Conservation (phyloP, 129 eudicot genomes). For the Ambrosia artemisiifolia region DNA sequence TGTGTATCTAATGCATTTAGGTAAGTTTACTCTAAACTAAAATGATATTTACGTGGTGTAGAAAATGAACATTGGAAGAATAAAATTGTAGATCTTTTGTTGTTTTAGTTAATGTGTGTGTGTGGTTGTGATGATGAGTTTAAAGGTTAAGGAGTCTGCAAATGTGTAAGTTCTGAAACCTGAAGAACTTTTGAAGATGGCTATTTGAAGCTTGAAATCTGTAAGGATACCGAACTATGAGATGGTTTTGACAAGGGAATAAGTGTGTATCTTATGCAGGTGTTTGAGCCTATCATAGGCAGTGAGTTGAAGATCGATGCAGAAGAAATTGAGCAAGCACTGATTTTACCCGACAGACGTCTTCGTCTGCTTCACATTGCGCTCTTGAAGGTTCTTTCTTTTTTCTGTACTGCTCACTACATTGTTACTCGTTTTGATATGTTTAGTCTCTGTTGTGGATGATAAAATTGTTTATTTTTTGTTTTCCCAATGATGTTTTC, state of each 20-base stretch:
- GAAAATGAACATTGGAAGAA: background rate
- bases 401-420: background rate
- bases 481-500: background rate
- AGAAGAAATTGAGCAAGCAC: slow-evolving; percentile 73
- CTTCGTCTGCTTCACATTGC: slow-evolving; percentile 64
- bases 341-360: slow-evolving; percentile 52
- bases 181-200: too few relatives aligned
- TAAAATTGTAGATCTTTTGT: background rate
- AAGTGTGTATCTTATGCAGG: slow-evolving; percentile 36
- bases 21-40: slow-evolving; percentile 5
- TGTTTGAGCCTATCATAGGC: slow-evolving; percentile 66
- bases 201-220: too few relatives aligned
- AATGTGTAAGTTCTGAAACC: too few relatives aligned
- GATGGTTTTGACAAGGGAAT: too few relatives aligned
- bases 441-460: slow-evolving; percentile 3
- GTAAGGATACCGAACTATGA: too few relatives aligned
- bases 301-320: slow-evolving; percentile 62
- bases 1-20: background rate
- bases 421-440: slow-evolving; percentile 11
- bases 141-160: too few relatives aligned
- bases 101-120: background rate
- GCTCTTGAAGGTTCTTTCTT: slow-evolving; percentile 65
- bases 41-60: background rate
- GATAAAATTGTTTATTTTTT: background rate
- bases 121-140: slow-evolving; percentile 10